These are phyloP conservation scores for Pseudogymnoascus sp. DNA, from an alignment of 2,329 filamentous ascomycete genomes.

Conservation along the genomic window DNA sequence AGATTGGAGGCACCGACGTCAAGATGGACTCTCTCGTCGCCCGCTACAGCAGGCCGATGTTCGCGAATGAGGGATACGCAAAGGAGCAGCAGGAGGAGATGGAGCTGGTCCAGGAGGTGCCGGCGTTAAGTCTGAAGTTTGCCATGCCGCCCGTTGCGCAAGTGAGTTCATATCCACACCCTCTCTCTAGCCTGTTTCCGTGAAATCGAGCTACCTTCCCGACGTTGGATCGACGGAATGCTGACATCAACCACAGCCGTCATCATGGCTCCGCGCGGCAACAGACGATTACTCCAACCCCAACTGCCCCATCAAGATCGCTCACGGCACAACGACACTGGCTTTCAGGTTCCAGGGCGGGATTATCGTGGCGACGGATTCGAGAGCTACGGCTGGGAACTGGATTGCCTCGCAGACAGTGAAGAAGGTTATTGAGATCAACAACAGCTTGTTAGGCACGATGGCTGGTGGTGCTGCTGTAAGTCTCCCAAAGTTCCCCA, in stretches of 20 bases:
- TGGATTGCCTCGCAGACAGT: slow-evolving; percentile 99
- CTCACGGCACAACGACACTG: slow-evolving; percentile 95
- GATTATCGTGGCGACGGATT: slow-evolving; percentile 97
- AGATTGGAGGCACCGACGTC: slow-evolving; percentile 9
- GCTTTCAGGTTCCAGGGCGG: slow-evolving; percentile 97
- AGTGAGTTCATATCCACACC: slow-evolving; percentile 43
- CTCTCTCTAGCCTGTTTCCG: not conserved
- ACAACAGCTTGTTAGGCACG: slow-evolving; percentile 85
- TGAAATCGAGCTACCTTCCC: not conserved
- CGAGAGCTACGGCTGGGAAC: slow-evolving; percentile 90
- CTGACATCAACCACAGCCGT: slow-evolving; percentile 50
- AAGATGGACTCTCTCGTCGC: slow-evolving; percentile 88
- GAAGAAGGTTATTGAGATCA: slow-evolving; percentile 99
- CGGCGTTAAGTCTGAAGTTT: slow-evolving; percentile 83
- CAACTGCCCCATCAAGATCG: slow-evolving; percentile 97
- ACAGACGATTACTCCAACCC: slow-evolving; percentile 97
- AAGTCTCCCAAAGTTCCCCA: slow-evolving; percentile 30
- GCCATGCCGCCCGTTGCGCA: slow-evolving; percentile 88
- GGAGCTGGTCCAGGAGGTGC: slow-evolving; percentile 58
- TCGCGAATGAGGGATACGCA: slow-evolving; percentile 61
- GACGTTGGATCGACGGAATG: not conserved
- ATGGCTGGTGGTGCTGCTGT: slow-evolving; percentile 96
- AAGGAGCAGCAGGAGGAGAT: slow-evolving; percentile 65
- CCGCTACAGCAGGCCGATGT: slow-evolving; percentile 75
- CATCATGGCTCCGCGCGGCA: slow-evolving; percentile 89